Conservation (phyloP, 345 rosid genomes). For the Rhodamnia rubescens region DNA sequence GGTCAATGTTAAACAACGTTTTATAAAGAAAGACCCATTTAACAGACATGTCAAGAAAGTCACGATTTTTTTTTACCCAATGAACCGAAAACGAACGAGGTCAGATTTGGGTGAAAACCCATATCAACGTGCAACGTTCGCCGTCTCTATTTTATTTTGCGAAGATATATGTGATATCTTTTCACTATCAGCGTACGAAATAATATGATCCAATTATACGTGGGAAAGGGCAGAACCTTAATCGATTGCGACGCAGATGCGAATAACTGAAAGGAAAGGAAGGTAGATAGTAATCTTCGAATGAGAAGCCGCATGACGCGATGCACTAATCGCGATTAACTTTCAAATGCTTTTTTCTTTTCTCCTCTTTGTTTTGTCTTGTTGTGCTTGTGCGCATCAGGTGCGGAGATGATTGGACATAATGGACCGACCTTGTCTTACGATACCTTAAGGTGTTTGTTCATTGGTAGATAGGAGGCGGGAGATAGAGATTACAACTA, state of each 20-base stretch:
- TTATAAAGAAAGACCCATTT: background rate
- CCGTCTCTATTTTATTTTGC: background rate
- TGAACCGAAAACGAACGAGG: background rate
- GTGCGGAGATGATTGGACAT: background rate
- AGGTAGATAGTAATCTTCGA: background rate
- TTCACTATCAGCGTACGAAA: background rate
- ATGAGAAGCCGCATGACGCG: background rate
- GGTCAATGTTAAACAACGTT: background rate
- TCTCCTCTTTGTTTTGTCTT: background rate
- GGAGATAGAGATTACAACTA: slow-evolving; percentile 3
- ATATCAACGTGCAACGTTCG: background rate
- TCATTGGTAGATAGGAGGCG: background rate
- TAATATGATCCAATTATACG: background rate
- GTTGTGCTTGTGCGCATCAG: background rate
- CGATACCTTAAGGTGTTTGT: background rate
- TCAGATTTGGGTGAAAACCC: background rate
- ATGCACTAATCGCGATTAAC: background rate
- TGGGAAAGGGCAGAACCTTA: background rate
- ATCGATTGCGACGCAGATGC: background rate
- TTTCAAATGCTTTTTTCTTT: background rate
- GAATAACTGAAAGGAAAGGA: background rate
- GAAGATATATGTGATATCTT: background rate
- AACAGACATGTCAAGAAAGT: background rate
- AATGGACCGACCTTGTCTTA: background rate
- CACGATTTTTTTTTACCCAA: background rate